phyloP scores from a whole-genome alignment of 2,329 filamentous ascomycete genomes.

The Ophiostoma novo-ulmi region DNA sequence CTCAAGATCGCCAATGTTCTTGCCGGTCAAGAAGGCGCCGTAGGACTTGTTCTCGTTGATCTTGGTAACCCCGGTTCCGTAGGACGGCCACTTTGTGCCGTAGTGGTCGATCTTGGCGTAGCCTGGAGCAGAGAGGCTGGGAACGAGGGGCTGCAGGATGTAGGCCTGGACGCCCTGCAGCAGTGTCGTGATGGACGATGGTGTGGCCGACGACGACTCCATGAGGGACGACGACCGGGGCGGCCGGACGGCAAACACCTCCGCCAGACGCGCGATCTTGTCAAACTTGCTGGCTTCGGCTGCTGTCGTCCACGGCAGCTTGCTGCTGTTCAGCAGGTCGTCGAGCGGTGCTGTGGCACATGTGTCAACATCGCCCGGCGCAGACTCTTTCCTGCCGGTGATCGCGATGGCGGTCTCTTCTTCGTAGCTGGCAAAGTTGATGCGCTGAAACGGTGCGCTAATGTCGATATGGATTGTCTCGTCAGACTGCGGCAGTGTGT shows the following conservation, averaged over 20 bases:
- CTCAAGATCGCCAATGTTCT: neutral
- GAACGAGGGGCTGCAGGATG: constrained; percentile 10
- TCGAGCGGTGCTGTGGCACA: neutral
- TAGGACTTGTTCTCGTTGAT: constrained; percentile 5
- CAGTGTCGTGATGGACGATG: neutral
- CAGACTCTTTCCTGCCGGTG: neutral
- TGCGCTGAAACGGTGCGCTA: neutral
- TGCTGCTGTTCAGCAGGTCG: neutral
- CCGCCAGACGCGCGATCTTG: neutral
- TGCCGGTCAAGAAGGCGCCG: constrained; percentile 8
- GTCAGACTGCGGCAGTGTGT: neutral
- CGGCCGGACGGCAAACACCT: neutral
- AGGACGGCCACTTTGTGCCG: constrained; percentile 13
- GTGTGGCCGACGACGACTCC: neutral
- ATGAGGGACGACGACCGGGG: constrained; percentile 4
- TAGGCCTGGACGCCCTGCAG: constrained; percentile 4
- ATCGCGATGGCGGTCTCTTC: neutral
- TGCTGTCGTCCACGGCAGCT: neutral
- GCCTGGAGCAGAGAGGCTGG: neutral
- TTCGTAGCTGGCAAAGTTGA: neutral
- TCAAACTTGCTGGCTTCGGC: neutral
- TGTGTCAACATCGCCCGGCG: neutral
- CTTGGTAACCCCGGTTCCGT: neutral
- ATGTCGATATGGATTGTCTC: neutral
- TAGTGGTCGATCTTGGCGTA: neutral